Evolutionary conservation across 2,329 filamentous ascomycete species (phyloP).

Genomic region (Phaeosphaeriaceae sp.): DNA sequence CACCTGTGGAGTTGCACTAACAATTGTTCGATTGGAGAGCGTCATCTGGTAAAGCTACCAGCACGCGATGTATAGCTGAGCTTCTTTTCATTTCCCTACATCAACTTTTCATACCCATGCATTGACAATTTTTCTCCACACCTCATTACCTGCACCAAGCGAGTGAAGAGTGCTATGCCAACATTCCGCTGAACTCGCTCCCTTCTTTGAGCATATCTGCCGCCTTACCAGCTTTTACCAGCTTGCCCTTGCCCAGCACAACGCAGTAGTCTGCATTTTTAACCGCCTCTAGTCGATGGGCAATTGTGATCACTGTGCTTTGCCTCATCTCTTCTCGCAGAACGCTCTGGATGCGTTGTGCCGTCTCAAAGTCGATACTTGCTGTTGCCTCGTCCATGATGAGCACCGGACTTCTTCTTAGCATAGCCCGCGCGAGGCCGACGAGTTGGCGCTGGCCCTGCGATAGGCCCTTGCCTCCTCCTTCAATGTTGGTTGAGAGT

Average conservation of each 20-base stretch:
- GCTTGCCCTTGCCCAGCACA: conserved; percentile 60
- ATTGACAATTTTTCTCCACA: not conserved
- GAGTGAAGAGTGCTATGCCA: conserved; percentile 23
- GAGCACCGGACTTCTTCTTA: conserved; percentile 66
- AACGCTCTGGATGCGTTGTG: conserved; percentile 61
- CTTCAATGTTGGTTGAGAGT: conserved; percentile 63
- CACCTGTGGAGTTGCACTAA: too few relatives aligned
- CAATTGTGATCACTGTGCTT: conserved; percentile 70
- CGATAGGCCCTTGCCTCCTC: conserved; percentile 67
- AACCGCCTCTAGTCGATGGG: conserved; percentile 69
- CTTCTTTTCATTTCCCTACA: not conserved
- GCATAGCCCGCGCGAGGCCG: conserved; percentile 67
- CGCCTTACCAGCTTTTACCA: conserved; percentile 48
- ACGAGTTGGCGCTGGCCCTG: conserved; percentile 72
- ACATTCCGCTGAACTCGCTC: conserved; percentile 42
- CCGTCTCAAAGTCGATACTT: conserved; percentile 69
- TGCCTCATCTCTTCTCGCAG: conserved; percentile 63
- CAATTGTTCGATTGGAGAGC: too few relatives aligned
- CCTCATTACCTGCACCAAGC: not conserved
- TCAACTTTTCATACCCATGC: not conserved
- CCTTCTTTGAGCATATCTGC: conserved; percentile 46
- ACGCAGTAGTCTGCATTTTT: conserved; percentile 64
- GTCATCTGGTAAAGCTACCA: not conserved
- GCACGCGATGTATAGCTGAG: not conserved
- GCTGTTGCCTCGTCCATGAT: conserved; percentile 73